Evolutionary conservation across 2,329 filamentous ascomycete genomes (phyloP), one percentile per base, ranked within the genome.

Genomic region (Fusarium mangiferae): DNA sequence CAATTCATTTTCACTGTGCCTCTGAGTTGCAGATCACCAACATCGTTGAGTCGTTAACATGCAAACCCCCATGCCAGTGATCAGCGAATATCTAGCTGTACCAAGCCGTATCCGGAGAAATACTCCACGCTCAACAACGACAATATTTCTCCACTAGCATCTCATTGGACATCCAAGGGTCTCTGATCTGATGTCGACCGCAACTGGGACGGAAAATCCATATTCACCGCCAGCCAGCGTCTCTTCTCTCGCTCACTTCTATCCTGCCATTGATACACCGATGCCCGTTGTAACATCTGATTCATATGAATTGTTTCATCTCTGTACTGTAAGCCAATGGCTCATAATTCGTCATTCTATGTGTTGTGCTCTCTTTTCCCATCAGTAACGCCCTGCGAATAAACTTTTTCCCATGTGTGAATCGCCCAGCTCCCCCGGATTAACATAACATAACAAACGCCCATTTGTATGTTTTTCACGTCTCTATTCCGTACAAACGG

Each of bases 31-130:
- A 69, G 41, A 45, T 54, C 30, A 26, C 33, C 30, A n/a, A 51
- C 30, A 7, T 51, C 14, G 55, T 58, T 49, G 41, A 28, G 39
- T 33, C 17, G 30, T 61, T 33, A 48, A 28, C 41, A 38, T 42
- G 17, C 45, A 55, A 56, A n/a, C 45, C 45, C 26, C 45, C 51
- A 44, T 56, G 36, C 36, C 26, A 33, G 36, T 61, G 33, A 39
- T 45, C 33, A 30, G 38, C 55, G 28, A 66, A 42, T 24, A 20
- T 24, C 49, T 13, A 33, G 5, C 33, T 54, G 64, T 66, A 66
- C 71, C 63, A 75, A 74, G 33, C 72, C 68, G 38, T 57, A 74
- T 74, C 55, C 72, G 71, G 71, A 38, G 49, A 41, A 67, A 59
- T 60, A 55, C 48, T 72, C 71, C 71, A 74, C 54, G 71, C 66